Evolutionary conservation across 225 moss, liverwort and hornwort genomes (phyloP).

Genomic region (Pleurozium schreberi): DNA sequence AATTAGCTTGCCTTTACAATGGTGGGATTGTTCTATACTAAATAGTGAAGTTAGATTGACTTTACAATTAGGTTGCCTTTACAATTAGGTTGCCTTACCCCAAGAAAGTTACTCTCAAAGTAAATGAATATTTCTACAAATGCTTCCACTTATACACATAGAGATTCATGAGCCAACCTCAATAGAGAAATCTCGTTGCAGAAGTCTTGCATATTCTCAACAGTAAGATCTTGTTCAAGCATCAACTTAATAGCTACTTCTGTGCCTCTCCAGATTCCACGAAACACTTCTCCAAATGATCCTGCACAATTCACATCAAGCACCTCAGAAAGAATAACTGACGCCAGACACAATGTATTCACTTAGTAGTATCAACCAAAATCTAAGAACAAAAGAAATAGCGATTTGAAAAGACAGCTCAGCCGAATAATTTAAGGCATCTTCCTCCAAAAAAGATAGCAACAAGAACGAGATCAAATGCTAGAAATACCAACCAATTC

Average conservation of each 20-base stretch:
- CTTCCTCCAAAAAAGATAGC: neutral
- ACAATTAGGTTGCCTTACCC: too few species aligned
- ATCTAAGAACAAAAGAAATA: neutral
- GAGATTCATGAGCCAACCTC: too few species aligned
- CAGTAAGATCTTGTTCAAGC: conserved; percentile 94
- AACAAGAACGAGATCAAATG: neutral
- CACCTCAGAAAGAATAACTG: conserved; percentile 2
- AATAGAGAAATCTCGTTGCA: conserved; percentile 94
- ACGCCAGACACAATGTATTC: neutral
- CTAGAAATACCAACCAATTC: conserved; percentile 55
- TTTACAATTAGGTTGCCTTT: too few species aligned
- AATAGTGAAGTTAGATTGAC: too few species aligned
- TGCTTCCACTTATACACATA: too few species aligned
- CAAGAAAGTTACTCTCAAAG: too few species aligned
- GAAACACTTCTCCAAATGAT: conserved; percentile 96
- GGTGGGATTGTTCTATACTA: too few species aligned
- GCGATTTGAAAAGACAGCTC: neutral
- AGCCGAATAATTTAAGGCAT: neutral
- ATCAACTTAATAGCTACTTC: conserved; percentile 96
- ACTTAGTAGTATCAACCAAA: neutral
- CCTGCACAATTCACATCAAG: conserved; percentile 30
- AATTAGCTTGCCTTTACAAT: too few species aligned
- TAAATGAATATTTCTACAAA: too few species aligned
- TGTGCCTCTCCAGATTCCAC: conserved; percentile 95
- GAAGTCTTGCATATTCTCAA: conserved; percentile 93